A percentile compares a stretch with the other conserved stretches of the same genome.
Evolutionary conservation across 306 rosid species (phyloP).

Genomic region (Prunus mira): DNA sequence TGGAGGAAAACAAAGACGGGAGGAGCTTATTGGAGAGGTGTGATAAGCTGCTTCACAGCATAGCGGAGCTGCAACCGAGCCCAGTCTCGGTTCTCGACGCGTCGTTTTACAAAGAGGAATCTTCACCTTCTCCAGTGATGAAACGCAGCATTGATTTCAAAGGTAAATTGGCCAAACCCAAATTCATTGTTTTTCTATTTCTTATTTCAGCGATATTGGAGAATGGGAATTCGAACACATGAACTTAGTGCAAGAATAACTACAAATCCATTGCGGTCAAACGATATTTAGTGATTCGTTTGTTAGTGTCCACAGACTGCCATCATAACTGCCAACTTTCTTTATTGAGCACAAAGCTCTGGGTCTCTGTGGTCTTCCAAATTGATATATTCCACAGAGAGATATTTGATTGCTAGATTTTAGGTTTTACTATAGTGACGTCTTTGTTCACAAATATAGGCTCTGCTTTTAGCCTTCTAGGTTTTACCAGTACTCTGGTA

Average conservation of each 20-base stretch:
- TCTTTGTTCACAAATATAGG: background rate
- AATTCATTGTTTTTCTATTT: too few relatives aligned
- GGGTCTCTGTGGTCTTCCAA: background rate
- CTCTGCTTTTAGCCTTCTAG: constrained; percentile 17
- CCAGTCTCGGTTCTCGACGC: constrained; percentile 94
- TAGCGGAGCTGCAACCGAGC: constrained; percentile 94
- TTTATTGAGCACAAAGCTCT: background rate
- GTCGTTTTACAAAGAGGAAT: constrained; percentile 84
- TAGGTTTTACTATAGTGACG: constrained; percentile 31
- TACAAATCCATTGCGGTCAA: too few relatives aligned
- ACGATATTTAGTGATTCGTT: background rate
- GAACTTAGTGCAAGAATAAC: too few relatives aligned
- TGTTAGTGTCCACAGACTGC: background rate
- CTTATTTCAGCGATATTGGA: too few relatives aligned
- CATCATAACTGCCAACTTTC: background rate
- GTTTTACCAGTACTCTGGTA: background rate
- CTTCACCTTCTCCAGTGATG: constrained; percentile 81
- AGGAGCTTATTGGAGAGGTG: constrained; percentile 73
- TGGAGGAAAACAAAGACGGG: constrained; percentile 68
- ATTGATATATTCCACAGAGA: background rate
- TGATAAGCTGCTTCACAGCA: constrained; percentile 72
- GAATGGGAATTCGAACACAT: too few relatives aligned
- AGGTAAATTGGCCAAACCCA: constrained; percentile 11
- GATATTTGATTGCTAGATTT: constrained; percentile 22
- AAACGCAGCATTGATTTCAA: constrained; percentile 80